A percentile compares a stretch with the other conserved stretches of the same genome.
Conservation (phyloP, 140 eudicot species). For the Cichorium intybus region DNA sequence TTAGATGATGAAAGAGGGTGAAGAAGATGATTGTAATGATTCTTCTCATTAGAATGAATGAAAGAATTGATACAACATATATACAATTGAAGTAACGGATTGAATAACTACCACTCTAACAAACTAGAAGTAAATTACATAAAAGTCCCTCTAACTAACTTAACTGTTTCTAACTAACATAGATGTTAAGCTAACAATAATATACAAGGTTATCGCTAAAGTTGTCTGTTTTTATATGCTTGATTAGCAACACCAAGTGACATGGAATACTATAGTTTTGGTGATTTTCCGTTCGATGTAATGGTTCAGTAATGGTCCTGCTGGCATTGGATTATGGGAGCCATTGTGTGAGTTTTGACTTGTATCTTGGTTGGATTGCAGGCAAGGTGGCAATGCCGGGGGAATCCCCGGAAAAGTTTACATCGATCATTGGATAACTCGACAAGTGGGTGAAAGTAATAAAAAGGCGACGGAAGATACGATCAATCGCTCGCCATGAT, state of each 20-base stretch:
- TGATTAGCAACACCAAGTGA: not conserved
- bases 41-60: too few species aligned
- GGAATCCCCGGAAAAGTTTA: conserved; percentile 33
- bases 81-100: too few species aligned
- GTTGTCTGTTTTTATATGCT: not conserved
- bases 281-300: not conserved
- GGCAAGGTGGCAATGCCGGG: conserved; percentile 62
- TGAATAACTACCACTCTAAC: too few species aligned
- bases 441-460: conserved; percentile 48
- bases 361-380: conserved; percentile 23
- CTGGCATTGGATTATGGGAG: not conserved
- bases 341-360: not conserved
- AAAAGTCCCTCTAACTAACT: too few species aligned
- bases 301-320: too few species aligned
- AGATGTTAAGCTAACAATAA: too few species aligned
- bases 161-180: too few species aligned
- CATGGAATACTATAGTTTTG: not conserved
- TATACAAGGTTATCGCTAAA: conserved; percentile 30
- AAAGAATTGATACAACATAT: too few species aligned
- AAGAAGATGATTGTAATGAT: too few species aligned
- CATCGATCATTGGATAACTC: conserved; percentile 42
- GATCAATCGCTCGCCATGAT: conserved; percentile 41
- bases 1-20: too few species aligned
- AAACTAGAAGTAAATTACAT: too few species aligned
- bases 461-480: conserved; percentile 29